Evolutionary conservation across 805 yeast genomes (phyloP).

Genomic region (Candida golubevii): DNA sequence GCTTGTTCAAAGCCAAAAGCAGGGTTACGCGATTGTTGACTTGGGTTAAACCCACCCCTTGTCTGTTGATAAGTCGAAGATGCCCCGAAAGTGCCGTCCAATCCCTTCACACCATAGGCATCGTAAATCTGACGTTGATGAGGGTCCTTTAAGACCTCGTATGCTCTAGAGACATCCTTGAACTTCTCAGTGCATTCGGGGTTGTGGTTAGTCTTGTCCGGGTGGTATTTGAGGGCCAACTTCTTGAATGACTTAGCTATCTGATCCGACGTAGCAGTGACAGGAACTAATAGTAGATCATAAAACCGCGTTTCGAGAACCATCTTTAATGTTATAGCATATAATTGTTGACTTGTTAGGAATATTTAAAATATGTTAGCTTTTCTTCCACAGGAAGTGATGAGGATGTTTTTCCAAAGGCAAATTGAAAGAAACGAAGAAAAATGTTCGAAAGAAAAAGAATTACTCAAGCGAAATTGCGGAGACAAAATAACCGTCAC

Average conservation of each 20-base stretch:
- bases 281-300: slow-evolving; percentile 31
- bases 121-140: slow-evolving; percentile 49
- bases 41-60: neutral
- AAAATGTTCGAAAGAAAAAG: no score
- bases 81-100: slow-evolving; percentile 24
- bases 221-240: slow-evolving; percentile 53
- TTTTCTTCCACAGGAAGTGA: no score
- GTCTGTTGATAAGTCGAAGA: slow-evolving; percentile 1
- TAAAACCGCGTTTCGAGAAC: slow-evolving; percentile 27
- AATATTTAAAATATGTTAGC: no score
- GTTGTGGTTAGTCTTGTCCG: slow-evolving; percentile 55
- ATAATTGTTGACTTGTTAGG: no score
- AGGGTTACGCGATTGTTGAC: slow-evolving; percentile 1
- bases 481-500: no score
- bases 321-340: slow-evolving; percentile 7
- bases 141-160: slow-evolving; percentile 53
- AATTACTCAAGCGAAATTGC: no score
- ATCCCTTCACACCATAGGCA: slow-evolving; percentile 44
- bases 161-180: slow-evolving; percentile 62
- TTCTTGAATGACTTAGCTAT: slow-evolving; percentile 39
- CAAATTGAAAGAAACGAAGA: no score
- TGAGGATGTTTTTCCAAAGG: no score
- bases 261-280: slow-evolving; percentile 33
- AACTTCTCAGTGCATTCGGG: slow-evolving; percentile 50
- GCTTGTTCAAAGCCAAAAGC: slow-evolving; percentile 13